A percentile compares a stretch with the other conserved stretches of the same genome.
phyloP scores from a whole-genome alignment of 805 yeast genomes.

The Teunomyces panamensis region DNA sequence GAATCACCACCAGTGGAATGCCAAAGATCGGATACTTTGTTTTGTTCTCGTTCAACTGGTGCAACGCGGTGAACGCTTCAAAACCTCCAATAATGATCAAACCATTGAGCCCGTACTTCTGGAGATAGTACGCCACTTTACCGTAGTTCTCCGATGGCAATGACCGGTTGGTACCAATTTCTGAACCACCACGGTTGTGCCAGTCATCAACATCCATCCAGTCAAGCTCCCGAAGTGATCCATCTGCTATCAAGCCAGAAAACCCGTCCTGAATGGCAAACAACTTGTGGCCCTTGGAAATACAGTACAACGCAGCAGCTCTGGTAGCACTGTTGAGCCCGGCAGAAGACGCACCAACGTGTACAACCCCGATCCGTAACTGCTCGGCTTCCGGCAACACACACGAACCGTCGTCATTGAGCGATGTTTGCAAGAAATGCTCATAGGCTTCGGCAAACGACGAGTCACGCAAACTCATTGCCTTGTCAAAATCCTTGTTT shows the following conservation, averaged over 20 bases:
- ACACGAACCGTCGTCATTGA: conserved; percentile 33
- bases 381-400: conserved; percentile 49
- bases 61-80: conserved; percentile 71
- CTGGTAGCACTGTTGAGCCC: conserved; percentile 77
- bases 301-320: conserved; percentile 70
- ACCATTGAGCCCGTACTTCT: conserved; percentile 67
- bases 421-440: conserved; percentile 57
- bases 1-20: conserved; percentile 75
- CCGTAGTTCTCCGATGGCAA: conserved; percentile 71
- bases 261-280: conserved; percentile 75
- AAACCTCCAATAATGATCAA: conserved; percentile 77
- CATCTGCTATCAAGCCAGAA: conserved; percentile 64
- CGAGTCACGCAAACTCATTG: conserved; percentile 68
- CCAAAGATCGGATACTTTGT: conserved; percentile 64
- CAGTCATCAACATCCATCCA: conserved; percentile 75
- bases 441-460: conserved; percentile 63
- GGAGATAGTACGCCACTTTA: conserved; percentile 67
- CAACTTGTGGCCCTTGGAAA: conserved; percentile 71
- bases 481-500: conserved; percentile 62
- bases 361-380: conserved; percentile 64
- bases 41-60: conserved; percentile 62
- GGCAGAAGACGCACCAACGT: conserved; percentile 80
- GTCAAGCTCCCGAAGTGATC: conserved; percentile 52
- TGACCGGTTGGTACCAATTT: conserved; percentile 74
- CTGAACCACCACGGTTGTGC: conserved; percentile 76